Evolutionary conservation across 2,329 filamentous ascomycete genomes (phyloP).

Genomic region (Penicillium freii): DNA sequence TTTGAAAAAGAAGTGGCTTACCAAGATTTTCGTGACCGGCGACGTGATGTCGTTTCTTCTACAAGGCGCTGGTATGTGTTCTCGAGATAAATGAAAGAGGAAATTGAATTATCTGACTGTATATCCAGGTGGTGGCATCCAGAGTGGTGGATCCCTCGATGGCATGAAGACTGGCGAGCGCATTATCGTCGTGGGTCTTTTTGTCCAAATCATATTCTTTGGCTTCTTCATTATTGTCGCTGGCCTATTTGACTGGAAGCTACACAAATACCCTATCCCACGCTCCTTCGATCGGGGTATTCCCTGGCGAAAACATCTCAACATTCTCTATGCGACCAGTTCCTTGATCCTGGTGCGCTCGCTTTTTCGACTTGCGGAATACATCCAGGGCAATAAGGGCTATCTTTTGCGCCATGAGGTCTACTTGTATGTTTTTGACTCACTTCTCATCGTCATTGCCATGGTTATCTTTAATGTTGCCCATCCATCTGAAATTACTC

Average conservation of each 20-base stretch:
- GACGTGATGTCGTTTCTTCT: constrained; percentile 2
- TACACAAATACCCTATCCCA: not conserved
- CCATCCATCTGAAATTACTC: not conserved
- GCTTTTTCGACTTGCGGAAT: not conserved
- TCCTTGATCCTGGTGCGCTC: not conserved
- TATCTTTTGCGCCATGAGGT: not conserved
- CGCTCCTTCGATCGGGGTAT: not conserved
- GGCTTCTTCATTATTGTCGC: not conserved
- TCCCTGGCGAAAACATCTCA: not conserved
- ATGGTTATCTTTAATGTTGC: not conserved
- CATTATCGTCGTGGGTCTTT: not conserved
- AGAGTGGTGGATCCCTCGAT: not conserved
- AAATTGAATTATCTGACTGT: not conserved
- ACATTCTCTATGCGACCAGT: not conserved
- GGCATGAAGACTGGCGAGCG: not conserved
- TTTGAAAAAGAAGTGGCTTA: constrained; percentile 4
- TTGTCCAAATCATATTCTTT: constrained; percentile 1
- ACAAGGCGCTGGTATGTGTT: constrained; percentile 1
- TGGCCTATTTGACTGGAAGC: not conserved
- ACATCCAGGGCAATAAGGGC: not conserved
- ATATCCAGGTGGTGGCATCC: not conserved
- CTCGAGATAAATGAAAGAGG: not conserved
- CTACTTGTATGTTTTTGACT: not conserved
- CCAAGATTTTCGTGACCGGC: constrained; percentile 2
- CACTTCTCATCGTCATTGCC: not conserved